Evolutionary conservation across 1,284 basidiomycete genomes (phyloP).

Genomic region (Boletus nobilissimus): DNA sequence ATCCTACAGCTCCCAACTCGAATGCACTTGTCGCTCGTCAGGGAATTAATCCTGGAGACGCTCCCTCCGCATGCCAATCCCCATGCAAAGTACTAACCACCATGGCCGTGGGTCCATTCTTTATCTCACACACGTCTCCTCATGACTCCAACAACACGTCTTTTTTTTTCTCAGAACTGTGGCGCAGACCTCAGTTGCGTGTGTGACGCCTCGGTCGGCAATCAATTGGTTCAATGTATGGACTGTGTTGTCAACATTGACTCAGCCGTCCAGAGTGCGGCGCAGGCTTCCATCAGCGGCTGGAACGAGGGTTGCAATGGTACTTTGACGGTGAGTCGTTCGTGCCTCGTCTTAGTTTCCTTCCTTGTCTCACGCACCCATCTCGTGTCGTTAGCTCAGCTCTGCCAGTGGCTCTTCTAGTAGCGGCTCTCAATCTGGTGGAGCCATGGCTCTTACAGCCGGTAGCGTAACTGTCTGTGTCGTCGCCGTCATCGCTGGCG

Average conservation of each 20-base stretch:
- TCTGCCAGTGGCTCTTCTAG: not conserved
- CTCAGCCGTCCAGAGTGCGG: not conserved
- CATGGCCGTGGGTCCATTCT: conserved; percentile 31
- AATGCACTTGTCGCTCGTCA: conserved; percentile 38
- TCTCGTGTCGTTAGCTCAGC: not conserved
- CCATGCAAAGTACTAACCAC: conserved; percentile 36
- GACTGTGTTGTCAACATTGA: conserved; percentile 27
- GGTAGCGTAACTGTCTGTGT: conserved; percentile 11
- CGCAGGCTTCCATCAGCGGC: conserved; percentile 19
- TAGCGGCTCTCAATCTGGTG: not conserved
- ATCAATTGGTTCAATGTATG: conserved; percentile 36
- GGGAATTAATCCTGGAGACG: not conserved
- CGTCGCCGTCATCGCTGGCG: conserved; percentile 15
- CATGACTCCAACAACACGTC: not conserved
- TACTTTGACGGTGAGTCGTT: conserved; percentile 34
- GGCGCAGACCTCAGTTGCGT: conserved; percentile 13
- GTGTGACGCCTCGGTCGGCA: conserved; percentile 27
- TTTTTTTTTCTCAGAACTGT: conserved; percentile 26
- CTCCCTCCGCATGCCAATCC: conserved; percentile 38
- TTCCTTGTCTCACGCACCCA: not conserved
- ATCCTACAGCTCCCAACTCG: not conserved
- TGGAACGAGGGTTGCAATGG: conserved; percentile 36
- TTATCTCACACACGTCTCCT: not conserved
- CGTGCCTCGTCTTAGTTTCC: not conserved
- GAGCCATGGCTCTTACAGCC: conserved; percentile 21